Base-by-base conservation (phyloP, 345 rosid genomes). In the Isatis tinctoria region DNA sequence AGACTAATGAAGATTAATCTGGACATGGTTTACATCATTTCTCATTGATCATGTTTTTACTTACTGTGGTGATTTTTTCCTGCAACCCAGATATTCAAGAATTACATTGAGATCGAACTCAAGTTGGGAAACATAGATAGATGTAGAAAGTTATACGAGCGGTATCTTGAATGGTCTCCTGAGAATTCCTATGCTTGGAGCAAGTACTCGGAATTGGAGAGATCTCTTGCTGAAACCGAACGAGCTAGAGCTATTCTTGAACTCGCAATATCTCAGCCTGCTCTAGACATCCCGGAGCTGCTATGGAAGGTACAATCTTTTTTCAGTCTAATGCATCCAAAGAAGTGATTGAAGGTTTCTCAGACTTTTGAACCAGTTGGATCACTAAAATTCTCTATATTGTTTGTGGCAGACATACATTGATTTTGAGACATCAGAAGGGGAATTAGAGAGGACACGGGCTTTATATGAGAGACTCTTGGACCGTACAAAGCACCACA, bases 161-260 rank as follows among this genome's bases (percentile, higher is more conserved):
- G 66, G 28, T 60, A 60, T 14, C 66, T 60, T 3, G 66, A 60
- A n/a, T 60, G 66, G 49, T 39, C 66, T 60, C 49, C 66, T 22
- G 66, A 60, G 66, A 60, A 39, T 8, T 60, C 48, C 48, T 39
- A 60, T 40, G 66, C 66, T 3, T 60, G 49, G 66, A 37, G 32
- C 20, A 60, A 39, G 5, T 60, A 60, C 1, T 17, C 66, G 4
- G 66, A 60, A 10, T 8, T 60, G 10, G 66, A 60, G 20, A 39
- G 20, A 10, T 60, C 49, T 60, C 48, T 60, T 22, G 47, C 49
- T 39, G 48, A 60, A 43, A 39, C 33, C 3, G 66, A 60, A 39
- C 66, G 66, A 20, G 66, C 48, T 22, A 24, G 66, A 60, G 35
- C 66, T 22, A 60, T 60, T 2, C 22, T 60, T 37, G 65, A 37